Base-by-base conservation (phyloP, 129 eudicot genomes). In the Centrapalus pauciflorus region DNA sequence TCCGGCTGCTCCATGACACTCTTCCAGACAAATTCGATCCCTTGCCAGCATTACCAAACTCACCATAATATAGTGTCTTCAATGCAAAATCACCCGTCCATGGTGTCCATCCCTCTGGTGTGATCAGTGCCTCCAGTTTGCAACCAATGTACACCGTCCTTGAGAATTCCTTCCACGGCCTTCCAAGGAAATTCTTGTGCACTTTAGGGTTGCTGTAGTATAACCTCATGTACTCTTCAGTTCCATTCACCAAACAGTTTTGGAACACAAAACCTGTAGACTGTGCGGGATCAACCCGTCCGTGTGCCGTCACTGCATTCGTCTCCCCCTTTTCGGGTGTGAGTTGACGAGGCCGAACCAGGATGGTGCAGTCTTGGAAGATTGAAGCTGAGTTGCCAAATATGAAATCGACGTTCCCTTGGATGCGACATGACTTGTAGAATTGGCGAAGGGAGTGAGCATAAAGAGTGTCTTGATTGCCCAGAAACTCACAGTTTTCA, bases 321-420 rank as follows among this genome's bases (percentile, higher is more conserved):
- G 23, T 45, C 27, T 79, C 82, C 13, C 79, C 81, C 5, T 38
- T 68, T 70, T 75, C 60, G 7, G 82, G 80, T 41, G 24, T 73
- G 34, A 66, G 17, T 27, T 79, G 78, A 25, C 69, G 82, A 1
- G 82, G 88, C 4, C 75, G 61, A 16, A 80, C 62, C 2, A 57
- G 46, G 38, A 81, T 63, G 43, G 67, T 67, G 48, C 72, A 81
- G 46, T 77, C 72, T 48, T 77, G 79, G 17, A 81, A 61, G 32
- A 81, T 73, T 0, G 76, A 68, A 40, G 82, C 79, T 0, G 79
- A 76, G 26, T 81, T 62, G 25, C 85, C 85, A 33, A 76, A 81
- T 21, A 81, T 76, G 65, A 76, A 81, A 54, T 81, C 85, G 0
- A 76, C 76, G 5, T 76, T 76, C 12, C 85, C 85, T 5, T 67